A percentile compares a stretch with the other conserved stretches of the same genome.
Evolutionary conservation across 73 alveolate genomes (phyloP).

Genomic region (Paramecium primaurelia): DNA sequence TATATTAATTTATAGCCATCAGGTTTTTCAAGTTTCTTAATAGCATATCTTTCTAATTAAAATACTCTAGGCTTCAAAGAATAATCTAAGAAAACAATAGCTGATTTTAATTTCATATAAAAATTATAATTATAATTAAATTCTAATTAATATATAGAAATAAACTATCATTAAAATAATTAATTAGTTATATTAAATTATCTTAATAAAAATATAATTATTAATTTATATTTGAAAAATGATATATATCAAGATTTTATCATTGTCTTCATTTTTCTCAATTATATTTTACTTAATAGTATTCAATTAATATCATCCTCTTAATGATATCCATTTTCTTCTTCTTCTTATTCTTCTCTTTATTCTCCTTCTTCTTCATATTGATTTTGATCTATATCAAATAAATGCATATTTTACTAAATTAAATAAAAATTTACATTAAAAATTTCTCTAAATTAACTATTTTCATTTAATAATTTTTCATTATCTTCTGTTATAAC

Average conservation of each 20-base stretch:
- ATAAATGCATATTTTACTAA: constrained; percentile 29
- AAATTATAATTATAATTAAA: too few species aligned
- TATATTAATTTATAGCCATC: not conserved
- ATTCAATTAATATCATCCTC: not conserved
- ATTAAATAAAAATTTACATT: not conserved
- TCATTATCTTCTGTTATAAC: constrained; percentile 20
- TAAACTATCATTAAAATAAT: not conserved
- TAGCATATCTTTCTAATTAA: not conserved
- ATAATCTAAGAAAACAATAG: not conserved
- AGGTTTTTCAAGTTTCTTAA: not conserved
- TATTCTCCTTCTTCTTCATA: not conserved
- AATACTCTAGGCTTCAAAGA: not conserved
- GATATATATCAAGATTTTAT: not conserved
- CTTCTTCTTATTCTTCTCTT: constrained; percentile 14
- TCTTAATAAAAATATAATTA: not conserved
- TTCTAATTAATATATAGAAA: too few species aligned
- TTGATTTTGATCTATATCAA: not conserved
- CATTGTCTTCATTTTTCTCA: not conserved
- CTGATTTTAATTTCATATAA: not conserved
- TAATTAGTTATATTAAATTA: too few species aligned
- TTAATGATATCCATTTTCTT: not conserved
- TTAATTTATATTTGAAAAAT: not conserved
- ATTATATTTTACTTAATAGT: not conserved
- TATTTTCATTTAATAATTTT: not conserved
- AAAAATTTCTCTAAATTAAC: constrained; percentile 23